Percentiles rank a stretch among this genome's conserved stretches.
phyloP scores from a whole-genome alignment of 1,139 yeast genomes.

The Petasospora rhodanensis region DNA sequence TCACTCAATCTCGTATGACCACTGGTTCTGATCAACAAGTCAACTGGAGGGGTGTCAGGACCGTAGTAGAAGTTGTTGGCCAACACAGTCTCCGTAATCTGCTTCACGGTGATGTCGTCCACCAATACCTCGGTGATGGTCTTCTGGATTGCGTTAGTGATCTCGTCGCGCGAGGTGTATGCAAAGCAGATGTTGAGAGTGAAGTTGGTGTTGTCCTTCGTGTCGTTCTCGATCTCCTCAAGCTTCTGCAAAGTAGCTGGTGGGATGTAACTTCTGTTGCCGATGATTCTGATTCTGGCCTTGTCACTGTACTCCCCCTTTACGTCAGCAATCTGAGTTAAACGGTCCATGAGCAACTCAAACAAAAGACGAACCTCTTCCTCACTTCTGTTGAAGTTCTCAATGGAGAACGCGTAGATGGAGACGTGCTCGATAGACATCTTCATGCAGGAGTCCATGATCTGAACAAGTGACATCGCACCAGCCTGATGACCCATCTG shows the following conservation, averaged over 20 bases:
- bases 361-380: slow-evolving; percentile 80
- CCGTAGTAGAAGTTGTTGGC: slow-evolving; percentile 56
- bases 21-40: slow-evolving; percentile 76
- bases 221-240: slow-evolving; percentile 58
- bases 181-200: slow-evolving; percentile 87
- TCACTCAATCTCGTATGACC: slow-evolving; percentile 85
- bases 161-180: slow-evolving; percentile 91
- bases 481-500: slow-evolving; percentile 91
- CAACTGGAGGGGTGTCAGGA: slow-evolving; percentile 63
- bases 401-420: slow-evolving; percentile 92
- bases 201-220: slow-evolving; percentile 47
- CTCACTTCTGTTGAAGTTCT: slow-evolving; percentile 79
- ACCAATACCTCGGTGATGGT: slow-evolving; percentile 33
- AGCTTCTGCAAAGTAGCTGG: slow-evolving; percentile 59
- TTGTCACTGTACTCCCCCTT: slow-evolving; percentile 9
- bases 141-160: slow-evolving; percentile 55
- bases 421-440: slow-evolving; percentile 78
- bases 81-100: slow-evolving; percentile 38
- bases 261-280: slow-evolving; percentile 65
- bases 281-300: slow-evolving; percentile 61
- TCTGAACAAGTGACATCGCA: slow-evolving; percentile 56
- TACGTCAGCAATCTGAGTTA: slow-evolving; percentile 30
- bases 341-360: slow-evolving; percentile 69
- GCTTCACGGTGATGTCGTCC: slow-evolving; percentile 26
- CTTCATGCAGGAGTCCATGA: slow-evolving; percentile 33